Percentiles rank a stretch among this genome's conserved stretches.
Conservation (phyloP, 2,329 filamentous ascomycete species). For the Cryphonectria carpinicola region DNA sequence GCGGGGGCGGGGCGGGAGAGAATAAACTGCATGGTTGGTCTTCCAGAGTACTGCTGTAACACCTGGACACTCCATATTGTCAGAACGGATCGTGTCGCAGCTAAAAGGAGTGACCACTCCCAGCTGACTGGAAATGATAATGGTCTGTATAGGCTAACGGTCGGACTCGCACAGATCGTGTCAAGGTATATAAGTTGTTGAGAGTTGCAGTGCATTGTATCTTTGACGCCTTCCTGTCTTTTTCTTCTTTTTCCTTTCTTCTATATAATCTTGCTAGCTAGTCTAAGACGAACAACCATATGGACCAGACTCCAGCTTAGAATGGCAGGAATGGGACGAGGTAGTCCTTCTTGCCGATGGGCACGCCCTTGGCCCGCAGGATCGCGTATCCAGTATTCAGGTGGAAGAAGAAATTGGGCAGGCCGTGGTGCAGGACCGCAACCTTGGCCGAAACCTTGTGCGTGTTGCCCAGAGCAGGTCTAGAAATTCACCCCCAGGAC, state of each 20-base stretch:
- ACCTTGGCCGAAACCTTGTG: slow-evolving; percentile 36
- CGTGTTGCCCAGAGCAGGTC: slow-evolving; percentile 23
- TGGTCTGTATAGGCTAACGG: too few relatives aligned
- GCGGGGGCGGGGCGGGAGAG: not conserved
- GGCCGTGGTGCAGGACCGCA: slow-evolving; percentile 50
- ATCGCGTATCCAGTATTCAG: slow-evolving; percentile 59
- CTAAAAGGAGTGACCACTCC: too few relatives aligned
- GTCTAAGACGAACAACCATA: not conserved
- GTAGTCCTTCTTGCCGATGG: slow-evolving; percentile 60
- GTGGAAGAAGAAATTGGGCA: slow-evolving; percentile 68
- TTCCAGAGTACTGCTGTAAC: not conserved
- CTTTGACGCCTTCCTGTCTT: not conserved
- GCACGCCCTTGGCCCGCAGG: slow-evolving; percentile 58
- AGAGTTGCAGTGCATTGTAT: not conserved
- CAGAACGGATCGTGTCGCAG: too few relatives aligned
- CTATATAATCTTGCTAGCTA: not conserved
- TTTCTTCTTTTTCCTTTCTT: not conserved
- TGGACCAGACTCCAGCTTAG: not conserved
- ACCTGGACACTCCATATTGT: not conserved
- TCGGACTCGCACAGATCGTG: too few relatives aligned
- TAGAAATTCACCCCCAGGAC: not conserved
- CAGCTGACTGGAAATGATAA: too few relatives aligned
- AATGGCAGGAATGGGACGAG: slow-evolving; percentile 36
- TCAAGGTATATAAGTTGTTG: not conserved
- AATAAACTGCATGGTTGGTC: not conserved